Conservation (phyloP, 176 grass and related monocot genomes). For the Carex myosuroides region DNA sequence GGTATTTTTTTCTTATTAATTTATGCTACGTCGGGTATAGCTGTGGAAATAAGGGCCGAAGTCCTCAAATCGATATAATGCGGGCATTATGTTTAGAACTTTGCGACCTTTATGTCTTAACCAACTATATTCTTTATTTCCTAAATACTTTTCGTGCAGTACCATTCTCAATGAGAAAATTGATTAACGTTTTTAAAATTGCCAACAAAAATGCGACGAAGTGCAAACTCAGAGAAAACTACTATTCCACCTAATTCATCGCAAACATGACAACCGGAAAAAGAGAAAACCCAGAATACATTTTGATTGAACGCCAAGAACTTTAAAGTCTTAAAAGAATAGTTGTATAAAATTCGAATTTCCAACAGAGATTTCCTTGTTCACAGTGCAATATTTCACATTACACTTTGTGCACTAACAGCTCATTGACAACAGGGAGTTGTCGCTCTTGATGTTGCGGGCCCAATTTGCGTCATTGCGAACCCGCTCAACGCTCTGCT, state of each 20-base stretch:
- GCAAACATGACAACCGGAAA: not conserved
- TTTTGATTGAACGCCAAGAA: not conserved
- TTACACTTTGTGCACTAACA: constrained; percentile 33
- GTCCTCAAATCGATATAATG: no score
- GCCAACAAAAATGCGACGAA: not conserved
- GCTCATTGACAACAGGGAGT: constrained; percentile 46
- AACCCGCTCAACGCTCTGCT: constrained; percentile 75
- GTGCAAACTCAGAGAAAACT: not conserved
- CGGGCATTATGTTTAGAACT: no score
- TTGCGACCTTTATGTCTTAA: no score
- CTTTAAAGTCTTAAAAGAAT: not conserved
- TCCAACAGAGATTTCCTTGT: not conserved
- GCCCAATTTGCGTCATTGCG: constrained; percentile 85
- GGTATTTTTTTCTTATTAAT: no score
- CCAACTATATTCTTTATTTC: no score
- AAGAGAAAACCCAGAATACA: not conserved
- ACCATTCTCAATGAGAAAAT: no score
- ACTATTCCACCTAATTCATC: not conserved
- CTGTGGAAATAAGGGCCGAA: no score
- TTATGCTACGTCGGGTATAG: no score
- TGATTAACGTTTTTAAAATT: no score
- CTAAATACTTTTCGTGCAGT: no score
- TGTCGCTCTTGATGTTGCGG: constrained; percentile 47
- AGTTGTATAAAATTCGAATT: not conserved
- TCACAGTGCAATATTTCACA: not conserved